Conservation (phyloP, 306 rosid species). For the Sechiopsis laciniata region DNA sequence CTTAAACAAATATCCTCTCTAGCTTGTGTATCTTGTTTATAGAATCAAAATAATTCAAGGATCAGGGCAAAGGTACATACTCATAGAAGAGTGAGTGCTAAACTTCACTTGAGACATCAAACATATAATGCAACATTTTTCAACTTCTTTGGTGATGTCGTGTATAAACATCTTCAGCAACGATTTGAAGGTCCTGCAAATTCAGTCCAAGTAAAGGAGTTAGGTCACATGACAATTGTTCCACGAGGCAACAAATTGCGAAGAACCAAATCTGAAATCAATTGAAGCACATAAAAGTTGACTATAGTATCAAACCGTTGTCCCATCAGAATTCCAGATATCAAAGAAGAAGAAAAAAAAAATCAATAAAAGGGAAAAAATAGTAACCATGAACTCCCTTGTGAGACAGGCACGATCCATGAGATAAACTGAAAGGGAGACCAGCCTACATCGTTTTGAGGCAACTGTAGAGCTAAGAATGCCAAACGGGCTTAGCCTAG, state of each 20-base stretch:
- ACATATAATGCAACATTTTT: neutral
- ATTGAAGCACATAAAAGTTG: neutral
- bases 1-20: neutral
- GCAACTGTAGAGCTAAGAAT: neutral
- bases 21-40: no score
- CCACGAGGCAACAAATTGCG: neutral
- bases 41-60: neutral
- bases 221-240: neutral
- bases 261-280: slow-evolving; percentile 14
- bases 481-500: no score
- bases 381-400: neutral
- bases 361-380: neutral
- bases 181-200: neutral
- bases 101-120: neutral
- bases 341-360: no score
- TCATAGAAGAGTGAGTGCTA: neutral
- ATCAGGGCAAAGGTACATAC: neutral
- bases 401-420: neutral
- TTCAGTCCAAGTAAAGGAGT: neutral
- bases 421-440: neutral
- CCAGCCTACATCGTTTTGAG: neutral
- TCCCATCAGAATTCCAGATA: no score
- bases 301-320: neutral
- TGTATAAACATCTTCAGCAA: neutral
- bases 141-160: neutral